A percentile compares a stretch with the other conserved stretches of the same genome.
Conservation (phyloP, 306 rosid species). For the Lotus japonicus region DNA sequence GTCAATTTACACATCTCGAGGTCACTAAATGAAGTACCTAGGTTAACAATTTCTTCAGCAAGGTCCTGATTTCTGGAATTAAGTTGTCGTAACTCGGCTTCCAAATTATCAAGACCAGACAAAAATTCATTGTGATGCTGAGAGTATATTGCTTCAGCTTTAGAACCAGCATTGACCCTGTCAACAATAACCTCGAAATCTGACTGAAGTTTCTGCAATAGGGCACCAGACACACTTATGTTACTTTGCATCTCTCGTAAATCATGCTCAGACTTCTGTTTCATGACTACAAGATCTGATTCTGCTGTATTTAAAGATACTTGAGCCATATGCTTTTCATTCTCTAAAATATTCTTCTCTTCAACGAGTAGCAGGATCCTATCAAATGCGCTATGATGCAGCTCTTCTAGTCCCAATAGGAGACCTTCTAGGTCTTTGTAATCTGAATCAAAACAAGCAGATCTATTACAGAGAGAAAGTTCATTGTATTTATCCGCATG, state of each 20-base stretch:
- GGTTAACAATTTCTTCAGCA: conserved; percentile 43
- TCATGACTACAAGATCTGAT: conserved; percentile 52
- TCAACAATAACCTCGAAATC: conserved; percentile 57
- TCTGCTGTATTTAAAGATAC: conserved; percentile 44
- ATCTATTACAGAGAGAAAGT: conserved; percentile 35
- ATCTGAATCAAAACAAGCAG: conserved; percentile 36
- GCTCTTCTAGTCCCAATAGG: conserved; percentile 54
- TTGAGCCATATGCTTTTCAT: conserved; percentile 51
- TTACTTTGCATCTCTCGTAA: conserved; percentile 37
- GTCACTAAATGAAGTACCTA: conserved; percentile 43
- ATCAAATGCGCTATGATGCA: conserved; percentile 47
- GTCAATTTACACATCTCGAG: conserved; percentile 51
- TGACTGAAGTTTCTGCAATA: conserved; percentile 61
- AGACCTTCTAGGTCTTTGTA: conserved; percentile 42
- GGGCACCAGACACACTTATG: conserved; percentile 43
- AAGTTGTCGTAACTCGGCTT: conserved; percentile 67
- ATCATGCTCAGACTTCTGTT: conserved; percentile 51
- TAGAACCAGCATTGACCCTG: conserved; percentile 41
- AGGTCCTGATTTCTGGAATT: conserved; percentile 56
- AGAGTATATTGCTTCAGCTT: conserved; percentile 52
- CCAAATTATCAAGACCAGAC: conserved; percentile 52
- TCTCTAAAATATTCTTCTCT: conserved; percentile 48
- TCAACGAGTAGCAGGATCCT: conserved; percentile 54
- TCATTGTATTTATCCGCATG: conserved; percentile 31
- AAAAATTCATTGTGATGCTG: conserved; percentile 54